Evolutionary conservation across 768 basidiomycete genomes (phyloP).

Genomic region (Phylloporus sp.): DNA sequence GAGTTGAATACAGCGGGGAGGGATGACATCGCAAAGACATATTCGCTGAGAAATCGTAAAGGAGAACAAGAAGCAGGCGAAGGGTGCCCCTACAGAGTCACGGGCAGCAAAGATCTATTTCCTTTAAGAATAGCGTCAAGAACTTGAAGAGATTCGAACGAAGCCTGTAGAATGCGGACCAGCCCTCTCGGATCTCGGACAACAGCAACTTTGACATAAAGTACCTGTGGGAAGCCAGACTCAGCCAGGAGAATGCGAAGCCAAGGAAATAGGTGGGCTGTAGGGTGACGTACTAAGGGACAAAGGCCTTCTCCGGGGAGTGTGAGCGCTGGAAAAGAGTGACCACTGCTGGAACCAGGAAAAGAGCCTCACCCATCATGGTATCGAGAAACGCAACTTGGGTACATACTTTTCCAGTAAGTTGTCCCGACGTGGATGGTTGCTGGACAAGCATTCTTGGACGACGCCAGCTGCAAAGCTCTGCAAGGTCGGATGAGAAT

Average conservation of each 20-base stretch:
- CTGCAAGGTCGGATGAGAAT: conserved; percentile 72
- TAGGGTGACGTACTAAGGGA: conserved; percentile 96
- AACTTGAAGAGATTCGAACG: conserved; percentile 94
- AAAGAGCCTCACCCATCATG: conserved; percentile 59
- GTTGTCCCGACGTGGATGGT: conserved; percentile 72
- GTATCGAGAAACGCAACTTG: neutral
- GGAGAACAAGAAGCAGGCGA: conserved; percentile 86
- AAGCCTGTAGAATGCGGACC: conserved; percentile 94
- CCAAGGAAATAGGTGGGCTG: conserved; percentile 97
- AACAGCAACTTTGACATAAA: conserved; percentile 96
- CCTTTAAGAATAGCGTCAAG: conserved; percentile 84
- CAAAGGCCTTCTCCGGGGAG: conserved; percentile 91
- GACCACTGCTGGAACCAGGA: conserved; percentile 93
- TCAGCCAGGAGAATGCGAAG: conserved; percentile 98
- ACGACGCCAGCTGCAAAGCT: conserved; percentile 81
- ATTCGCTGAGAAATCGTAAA: conserved; percentile 98
- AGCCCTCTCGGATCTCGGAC: conserved; percentile 90
- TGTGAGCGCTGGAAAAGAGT: conserved; percentile 87
- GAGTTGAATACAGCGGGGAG: conserved; percentile 89
- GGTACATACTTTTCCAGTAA: conserved; percentile 77
- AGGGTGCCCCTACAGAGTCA: conserved; percentile 89
- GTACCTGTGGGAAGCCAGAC: conserved; percentile 88
- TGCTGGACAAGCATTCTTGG: conserved; percentile 78
- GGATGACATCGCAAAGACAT: conserved; percentile 91
- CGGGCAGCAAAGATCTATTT: conserved; percentile 78